These are phyloP conservation scores for Malassezia dermatis DNA, from an alignment of 1,284 basidiomycete species.

Conservation along the genomic window DNA sequence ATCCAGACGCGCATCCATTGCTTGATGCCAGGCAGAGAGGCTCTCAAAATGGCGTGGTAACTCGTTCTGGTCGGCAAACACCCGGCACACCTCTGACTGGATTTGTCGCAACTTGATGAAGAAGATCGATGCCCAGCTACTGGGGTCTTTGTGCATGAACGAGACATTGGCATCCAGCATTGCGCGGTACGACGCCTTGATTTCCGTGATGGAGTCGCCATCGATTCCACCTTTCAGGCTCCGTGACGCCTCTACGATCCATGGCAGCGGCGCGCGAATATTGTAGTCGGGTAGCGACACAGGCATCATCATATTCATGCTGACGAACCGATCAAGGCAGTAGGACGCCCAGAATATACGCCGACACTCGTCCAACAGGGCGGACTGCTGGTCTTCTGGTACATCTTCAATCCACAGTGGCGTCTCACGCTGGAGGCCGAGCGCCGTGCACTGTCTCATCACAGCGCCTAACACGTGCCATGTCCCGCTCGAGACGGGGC, in stretches of 20 bases:
- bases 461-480: neutral
- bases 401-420: neutral
- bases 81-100: neutral
- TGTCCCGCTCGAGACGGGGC: neutral
- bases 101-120: neutral
- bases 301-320: neutral
- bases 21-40: neutral
- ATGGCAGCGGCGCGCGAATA: neutral
- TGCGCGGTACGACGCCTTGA: neutral
- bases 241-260: neutral
- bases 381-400: neutral
- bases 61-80: neutral
- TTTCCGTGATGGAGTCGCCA: neutral
- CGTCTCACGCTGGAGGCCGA: neutral
- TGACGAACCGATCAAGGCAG: neutral
- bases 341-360: neutral
- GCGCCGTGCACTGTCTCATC: neutral
- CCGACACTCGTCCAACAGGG: neutral
- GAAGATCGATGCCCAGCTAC: neutral
- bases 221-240: neutral
- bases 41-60: neutral
- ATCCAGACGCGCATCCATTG: neutral
- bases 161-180: neutral
- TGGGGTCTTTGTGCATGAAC: neutral
- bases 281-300: neutral